A percentile compares a stretch with the other conserved stretches of the same genome.
These are phyloP conservation scores for Geosiphon pyriformis DNA, from an alignment of 192 early-diverging fungal species.

Conservation along the genomic window DNA sequence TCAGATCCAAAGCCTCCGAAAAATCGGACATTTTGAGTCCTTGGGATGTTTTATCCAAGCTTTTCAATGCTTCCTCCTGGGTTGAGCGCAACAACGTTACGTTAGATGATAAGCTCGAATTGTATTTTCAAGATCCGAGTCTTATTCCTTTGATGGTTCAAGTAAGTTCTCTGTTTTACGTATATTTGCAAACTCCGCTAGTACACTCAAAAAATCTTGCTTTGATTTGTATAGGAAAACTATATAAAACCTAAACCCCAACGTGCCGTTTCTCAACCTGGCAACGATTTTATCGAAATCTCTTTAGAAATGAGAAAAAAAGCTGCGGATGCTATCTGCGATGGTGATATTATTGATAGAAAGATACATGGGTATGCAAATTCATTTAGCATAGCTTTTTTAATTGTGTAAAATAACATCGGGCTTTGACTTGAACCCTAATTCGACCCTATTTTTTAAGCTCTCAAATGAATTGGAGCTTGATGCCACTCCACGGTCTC, in stretches of 20 bases:
- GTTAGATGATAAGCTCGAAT: slow-evolving; percentile 75
- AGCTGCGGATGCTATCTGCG: slow-evolving; percentile 83
- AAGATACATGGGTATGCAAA: slow-evolving; percentile 58
- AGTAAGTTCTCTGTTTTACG: slow-evolving; percentile 32
- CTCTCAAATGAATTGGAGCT: slow-evolving; percentile 76
- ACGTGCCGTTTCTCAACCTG: slow-evolving; percentile 1
- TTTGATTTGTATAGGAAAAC: slow-evolving; percentile 58
- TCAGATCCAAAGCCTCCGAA: slow-evolving; percentile 32
- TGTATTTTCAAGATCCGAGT: slow-evolving; percentile 87
- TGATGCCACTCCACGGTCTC: slow-evolving; percentile 84
- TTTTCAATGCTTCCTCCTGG: slow-evolving; percentile 50
- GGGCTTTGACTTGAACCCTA: too few species aligned
- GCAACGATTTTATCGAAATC: slow-evolving; percentile 4
- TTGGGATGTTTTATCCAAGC: slow-evolving; percentile 71
- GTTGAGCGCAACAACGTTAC: slow-evolving; percentile 32
- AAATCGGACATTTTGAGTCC: slow-evolving; percentile 42
- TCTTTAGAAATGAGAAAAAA: slow-evolving; percentile 61
- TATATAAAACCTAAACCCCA: slow-evolving; percentile 70
- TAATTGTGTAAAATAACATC: background rate
- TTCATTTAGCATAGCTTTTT: slow-evolving; percentile 8
- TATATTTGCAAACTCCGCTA: background rate
- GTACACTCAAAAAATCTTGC: background rate
- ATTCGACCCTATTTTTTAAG: slow-evolving; percentile 41
- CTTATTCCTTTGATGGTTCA: slow-evolving; percentile 92
- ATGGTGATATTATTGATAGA: slow-evolving; percentile 74